Evolutionary conservation across 164 flowering plant species (phyloP).

Genomic region (Vitis riparia): DNA sequence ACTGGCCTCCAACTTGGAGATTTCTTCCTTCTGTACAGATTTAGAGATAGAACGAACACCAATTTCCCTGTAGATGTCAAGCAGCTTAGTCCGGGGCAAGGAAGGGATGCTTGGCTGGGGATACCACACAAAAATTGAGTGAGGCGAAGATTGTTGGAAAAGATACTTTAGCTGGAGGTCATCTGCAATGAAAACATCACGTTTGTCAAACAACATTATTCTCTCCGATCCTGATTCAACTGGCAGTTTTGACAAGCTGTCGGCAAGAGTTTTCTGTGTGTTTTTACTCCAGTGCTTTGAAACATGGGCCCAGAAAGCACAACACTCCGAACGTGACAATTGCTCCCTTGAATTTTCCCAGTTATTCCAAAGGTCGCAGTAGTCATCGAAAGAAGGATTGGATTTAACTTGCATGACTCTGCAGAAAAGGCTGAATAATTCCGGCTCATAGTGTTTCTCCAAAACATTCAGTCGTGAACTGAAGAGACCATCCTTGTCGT

Average conservation of each 20-base stretch:
- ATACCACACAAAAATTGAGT: constrained; percentile 59
- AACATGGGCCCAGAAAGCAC: constrained; percentile 55
- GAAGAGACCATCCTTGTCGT: constrained; percentile 51
- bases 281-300: constrained; percentile 28
- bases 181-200: constrained; percentile 61
- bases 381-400: constrained; percentile 49
- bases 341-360: constrained; percentile 43
- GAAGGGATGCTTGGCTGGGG: constrained; percentile 42
- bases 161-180: constrained; percentile 60
- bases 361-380: constrained; percentile 50
- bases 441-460: constrained; percentile 38
- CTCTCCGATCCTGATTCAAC: constrained; percentile 26
- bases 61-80: constrained; percentile 39
- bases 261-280: constrained; percentile 25
- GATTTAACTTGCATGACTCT: constrained; percentile 35
- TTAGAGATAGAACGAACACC: constrained; percentile 59
- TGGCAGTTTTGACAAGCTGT: constrained; percentile 44
- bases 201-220: constrained; percentile 35
- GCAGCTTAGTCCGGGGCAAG: constrained; percentile 33
- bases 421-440: constrained; percentile 45
- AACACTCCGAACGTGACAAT: constrained; percentile 44
- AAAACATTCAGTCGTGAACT: constrained; percentile 39
- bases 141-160: constrained; percentile 31
- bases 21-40: constrained; percentile 38
- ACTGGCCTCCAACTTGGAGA: constrained; percentile 8